Evolutionary conservation across 495 filamentous ascomycete species (phyloP), one percentile per base, ranked within the genome.

Genomic region (Aspergillus olivimuriae): DNA sequence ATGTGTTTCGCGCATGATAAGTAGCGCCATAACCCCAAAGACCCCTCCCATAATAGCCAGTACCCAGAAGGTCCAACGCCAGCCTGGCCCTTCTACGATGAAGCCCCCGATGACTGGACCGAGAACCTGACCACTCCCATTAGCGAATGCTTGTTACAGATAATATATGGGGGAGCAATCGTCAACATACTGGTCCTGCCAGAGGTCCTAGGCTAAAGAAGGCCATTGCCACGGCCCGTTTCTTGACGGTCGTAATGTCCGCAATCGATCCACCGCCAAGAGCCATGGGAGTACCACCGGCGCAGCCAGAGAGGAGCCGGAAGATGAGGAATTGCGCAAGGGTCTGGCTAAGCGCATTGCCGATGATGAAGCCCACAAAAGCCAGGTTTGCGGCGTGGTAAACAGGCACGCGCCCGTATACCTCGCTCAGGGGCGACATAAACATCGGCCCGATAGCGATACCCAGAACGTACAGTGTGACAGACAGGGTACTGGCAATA

Each of bases 1-100:
- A 18, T 87, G 65, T 15, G 84, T 89, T 60, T 94, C 87, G 40
- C 75, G 76, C 15, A 77, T 69, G 7, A 85, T 52, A 12, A 62
- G 49, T 31, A 76, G 42, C 34, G 67, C 69, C n/a, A 75, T n/a
- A 20, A 65, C 19, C 10, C 47, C 43, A 22, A 58, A 41, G 24
- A 34, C 46, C 21, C 56, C 53, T 2, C 59, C 58, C 5, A 73
- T 43, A 24, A 78, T 72, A 0, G 66, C 52, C 2, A 72, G 56
- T 2, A 72, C 40, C 58, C 69, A 68, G 23, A 72, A 72, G 2
- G 57, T 66, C 70, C 72, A 74, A 14, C 72, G 58, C 72, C 72
- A 77, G 43, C 66, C 63, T 4, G 46, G 47, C 1, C 59, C 63
- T 24, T 54, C 57, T 19, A 66, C 55, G 7, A 74, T 48, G 47